These are phyloP conservation scores for Jamesozyma piceae DNA, from an alignment of 805 yeast species.

Conservation along the genomic window DNA sequence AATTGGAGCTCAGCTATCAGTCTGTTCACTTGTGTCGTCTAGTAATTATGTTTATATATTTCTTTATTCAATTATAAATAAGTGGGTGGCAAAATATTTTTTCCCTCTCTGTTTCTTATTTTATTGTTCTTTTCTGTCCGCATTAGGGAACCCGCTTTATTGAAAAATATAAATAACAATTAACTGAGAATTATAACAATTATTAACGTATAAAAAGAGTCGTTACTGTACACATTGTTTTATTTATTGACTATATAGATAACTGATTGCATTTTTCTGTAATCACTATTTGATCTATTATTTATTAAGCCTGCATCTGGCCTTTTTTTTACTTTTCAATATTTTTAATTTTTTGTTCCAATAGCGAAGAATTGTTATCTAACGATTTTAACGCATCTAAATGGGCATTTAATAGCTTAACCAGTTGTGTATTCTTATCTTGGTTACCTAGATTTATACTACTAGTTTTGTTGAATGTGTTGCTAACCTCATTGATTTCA, in stretches of 20 bases:
- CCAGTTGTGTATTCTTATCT: conserved; percentile 49
- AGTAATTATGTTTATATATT: background rate
- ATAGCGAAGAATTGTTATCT: conserved; percentile 58
- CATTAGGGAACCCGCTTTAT: no score
- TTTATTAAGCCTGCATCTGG: no score
- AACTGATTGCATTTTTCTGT: no score
- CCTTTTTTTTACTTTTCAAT: background rate
- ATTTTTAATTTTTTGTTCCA: conserved; percentile 55
- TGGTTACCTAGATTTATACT: conserved; percentile 27
- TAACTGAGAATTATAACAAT: no score
- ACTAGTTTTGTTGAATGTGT: conserved; percentile 60
- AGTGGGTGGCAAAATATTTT: background rate
- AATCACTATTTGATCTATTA: no score
- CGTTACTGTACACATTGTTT: background rate
- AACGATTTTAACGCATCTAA: conserved; percentile 83
- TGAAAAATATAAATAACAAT: no score
- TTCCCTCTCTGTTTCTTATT: background rate
- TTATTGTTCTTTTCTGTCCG: background rate
- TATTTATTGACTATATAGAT: background rate
- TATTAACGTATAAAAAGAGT: background rate
- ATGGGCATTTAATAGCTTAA: conserved; percentile 77
- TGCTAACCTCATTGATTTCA: conserved; percentile 78
- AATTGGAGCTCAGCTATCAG: background rate
- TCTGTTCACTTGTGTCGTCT: background rate
- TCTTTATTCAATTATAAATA: background rate